Percentiles rank a stretch among this genome's conserved stretches.
phyloP scores from a whole-genome alignment of 2,329 filamentous ascomycete genomes.

The Chaetomiaceae sp. region DNA sequence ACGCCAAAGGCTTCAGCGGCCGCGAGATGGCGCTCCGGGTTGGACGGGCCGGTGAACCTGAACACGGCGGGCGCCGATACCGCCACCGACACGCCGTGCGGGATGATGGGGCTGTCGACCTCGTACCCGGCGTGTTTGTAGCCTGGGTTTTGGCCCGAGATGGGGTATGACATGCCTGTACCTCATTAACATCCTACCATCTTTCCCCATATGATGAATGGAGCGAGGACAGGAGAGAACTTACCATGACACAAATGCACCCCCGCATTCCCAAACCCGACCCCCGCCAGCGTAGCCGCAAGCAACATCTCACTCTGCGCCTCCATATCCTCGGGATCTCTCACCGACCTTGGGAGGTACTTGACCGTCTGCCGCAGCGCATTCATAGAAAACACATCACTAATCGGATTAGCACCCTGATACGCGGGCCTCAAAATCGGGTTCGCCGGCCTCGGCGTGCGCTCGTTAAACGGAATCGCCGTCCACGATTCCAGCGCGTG shows the following conservation, averaged over 20 bases:
- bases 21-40: constrained; percentile 84
- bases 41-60: constrained; percentile 84
- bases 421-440: constrained; percentile 90
- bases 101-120: constrained; percentile 74
- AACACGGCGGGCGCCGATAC: constrained; percentile 93
- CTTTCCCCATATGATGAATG: background rate
- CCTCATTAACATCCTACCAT: background rate
- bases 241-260: constrained; percentile 70
- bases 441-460: constrained; percentile 77
- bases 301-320: constrained; percentile 95
- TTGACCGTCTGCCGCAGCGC: constrained; percentile 81
- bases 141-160: constrained; percentile 88
- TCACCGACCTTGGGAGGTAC: constrained; percentile 84
- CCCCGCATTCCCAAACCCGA: constrained; percentile 96
- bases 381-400: constrained; percentile 90
- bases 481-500: constrained; percentile 97
- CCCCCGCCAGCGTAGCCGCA: constrained; percentile 86
- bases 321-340: constrained; percentile 84
- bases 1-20: constrained; percentile 90
- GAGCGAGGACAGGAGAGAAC: constrained; percentile 24
- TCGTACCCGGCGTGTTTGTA: constrained; percentile 88
- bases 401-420: constrained; percentile 96
- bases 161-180: constrained; percentile 92
- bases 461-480: constrained; percentile 88
- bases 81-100: constrained; percentile 91